Percentiles rank a stretch among this genome's conserved stretches.
Evolutionary conservation across 2,329 filamentous ascomycete species (phyloP).

Genomic region (Ascosphaera aggregata): DNA sequence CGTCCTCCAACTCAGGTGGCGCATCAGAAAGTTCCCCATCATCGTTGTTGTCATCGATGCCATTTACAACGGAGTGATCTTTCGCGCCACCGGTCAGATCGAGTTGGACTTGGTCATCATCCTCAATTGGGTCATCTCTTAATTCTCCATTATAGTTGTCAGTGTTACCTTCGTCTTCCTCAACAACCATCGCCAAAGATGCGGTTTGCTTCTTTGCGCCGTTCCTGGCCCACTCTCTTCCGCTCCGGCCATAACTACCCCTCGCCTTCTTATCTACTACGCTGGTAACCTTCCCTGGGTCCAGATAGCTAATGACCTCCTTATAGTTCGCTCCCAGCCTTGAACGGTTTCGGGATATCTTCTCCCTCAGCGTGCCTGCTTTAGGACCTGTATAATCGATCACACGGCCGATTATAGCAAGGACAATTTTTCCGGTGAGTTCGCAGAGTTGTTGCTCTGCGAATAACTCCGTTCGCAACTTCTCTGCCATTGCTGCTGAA

Average conservation of each 20-base stretch:
- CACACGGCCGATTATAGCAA: slow-evolving; percentile 52
- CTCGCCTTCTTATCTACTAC: slow-evolving; percentile 16
- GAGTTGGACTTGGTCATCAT: not conserved
- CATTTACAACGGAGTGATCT: not conserved
- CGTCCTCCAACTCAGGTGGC: not conserved
- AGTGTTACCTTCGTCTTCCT: slow-evolving; percentile 19
- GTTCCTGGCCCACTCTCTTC: slow-evolving; percentile 20
- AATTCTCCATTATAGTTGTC: slow-evolving; percentile 14
- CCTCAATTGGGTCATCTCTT: not conserved
- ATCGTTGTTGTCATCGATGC: not conserved
- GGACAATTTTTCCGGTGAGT: slow-evolving; percentile 61
- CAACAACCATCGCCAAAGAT: slow-evolving; percentile 9
- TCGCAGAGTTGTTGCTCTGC: slow-evolving; percentile 74
- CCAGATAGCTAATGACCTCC: slow-evolving; percentile 59
- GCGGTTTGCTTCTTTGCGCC: slow-evolving; percentile 5
- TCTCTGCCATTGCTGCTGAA: slow-evolving; percentile 21
- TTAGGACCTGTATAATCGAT: slow-evolving; percentile 40
- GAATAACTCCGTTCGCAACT: slow-evolving; percentile 42
- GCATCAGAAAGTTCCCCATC: not conserved
- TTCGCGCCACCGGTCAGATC: not conserved
- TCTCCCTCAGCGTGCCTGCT: slow-evolving; percentile 40
- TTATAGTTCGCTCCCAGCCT: slow-evolving; percentile 67
- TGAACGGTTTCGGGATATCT: slow-evolving; percentile 56
- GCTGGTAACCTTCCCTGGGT: slow-evolving; percentile 31
- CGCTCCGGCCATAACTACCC: slow-evolving; percentile 14